These are phyloP conservation scores for Starmerella sirachaensis DNA, from an alignment of 805 yeast species.

Conservation along the genomic window DNA sequence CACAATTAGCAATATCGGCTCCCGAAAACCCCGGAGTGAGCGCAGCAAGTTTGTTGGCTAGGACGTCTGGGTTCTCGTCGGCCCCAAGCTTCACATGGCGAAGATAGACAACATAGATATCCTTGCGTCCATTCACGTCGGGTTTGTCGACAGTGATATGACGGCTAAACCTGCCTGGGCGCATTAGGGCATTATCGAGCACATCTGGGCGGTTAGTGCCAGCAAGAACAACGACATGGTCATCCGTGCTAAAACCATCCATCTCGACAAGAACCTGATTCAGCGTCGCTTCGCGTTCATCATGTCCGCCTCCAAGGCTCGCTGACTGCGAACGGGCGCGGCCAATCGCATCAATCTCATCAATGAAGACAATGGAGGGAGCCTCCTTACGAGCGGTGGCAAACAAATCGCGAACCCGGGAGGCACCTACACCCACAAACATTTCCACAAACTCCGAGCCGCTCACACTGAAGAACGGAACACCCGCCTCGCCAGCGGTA, in stretches of 20 bases:
- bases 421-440: constrained; percentile 99
- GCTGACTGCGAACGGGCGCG: constrained; percentile 55
- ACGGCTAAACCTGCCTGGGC: constrained; percentile 97
- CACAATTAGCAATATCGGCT: constrained; percentile 94
- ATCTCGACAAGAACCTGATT: constrained; percentile 94
- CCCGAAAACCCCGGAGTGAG: constrained; percentile 97
- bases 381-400: constrained; percentile 86
- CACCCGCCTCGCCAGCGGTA: constrained; percentile 98
- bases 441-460: constrained; percentile 97
- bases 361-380: constrained; percentile 92
- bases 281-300: constrained; percentile 91
- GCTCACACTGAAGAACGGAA: constrained; percentile 88
- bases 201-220: constrained; percentile 96
- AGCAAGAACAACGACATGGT: constrained; percentile 92
- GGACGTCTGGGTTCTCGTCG: constrained; percentile 33
- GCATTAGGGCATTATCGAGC: constrained; percentile 78
- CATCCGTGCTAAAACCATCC: constrained; percentile 90
- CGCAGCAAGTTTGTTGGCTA: constrained; percentile 84
- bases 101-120: constrained; percentile 79
- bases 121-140: constrained; percentile 88
- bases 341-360: constrained; percentile 99
- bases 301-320: constrained; percentile 62
- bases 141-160: constrained; percentile 88
- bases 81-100: constrained; percentile 49
- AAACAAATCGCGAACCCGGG: constrained; percentile 92